Evolutionary conservation across 2,329 filamentous ascomycete species (phyloP), one percentile per base, ranked within the genome.

Genomic region (Epichloe festucae): DNA sequence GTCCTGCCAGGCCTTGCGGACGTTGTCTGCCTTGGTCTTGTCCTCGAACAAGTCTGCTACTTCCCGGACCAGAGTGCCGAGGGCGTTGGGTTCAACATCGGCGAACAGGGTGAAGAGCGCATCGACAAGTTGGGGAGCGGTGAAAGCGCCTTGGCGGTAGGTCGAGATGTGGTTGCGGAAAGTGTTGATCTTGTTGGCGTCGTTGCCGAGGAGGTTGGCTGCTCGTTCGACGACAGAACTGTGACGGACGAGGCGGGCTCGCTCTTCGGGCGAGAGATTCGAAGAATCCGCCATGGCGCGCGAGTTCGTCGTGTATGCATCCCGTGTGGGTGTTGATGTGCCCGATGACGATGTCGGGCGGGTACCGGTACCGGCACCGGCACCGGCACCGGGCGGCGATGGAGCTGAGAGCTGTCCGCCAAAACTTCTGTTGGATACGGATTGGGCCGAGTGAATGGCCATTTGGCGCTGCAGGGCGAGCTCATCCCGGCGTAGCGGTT

Each of bases 21-120:
- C 71, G 0, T 73, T 75, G 49, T 85, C 82, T 1, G 81, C 81
- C 64, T 95, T 95, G 17, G 67, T 64, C 48, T 84, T 77, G 58
- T 94, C 85, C 59, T 98, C 91, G 60, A 93, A 97, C 11, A 98
- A 81, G 49, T 97, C 91, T 5, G 91, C 87, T 3, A 96, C 78
- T 64, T 98, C 93, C 55, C 91, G 87, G 55, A 97, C 79, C 1
- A 98, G 76, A 27, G 90, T 96, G 14, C 90, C 90, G 0, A 98
- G 74, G 31, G 94, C 85, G 14, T 81, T 79, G 7, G 88, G 84
- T 0, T 85, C 82, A 0, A 85, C 85, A 63, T 95, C 85, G 19
- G 73, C 73, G 57, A 95, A 96, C 4, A 96, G 75, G 0, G 84
- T 79, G 63, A 95, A 95, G 67, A 96, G 89, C 0, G 82, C 80